phyloP scores from a whole-genome alignment of 2,329 filamentous ascomycete species.

The Cladophialophora yegresii region DNA sequence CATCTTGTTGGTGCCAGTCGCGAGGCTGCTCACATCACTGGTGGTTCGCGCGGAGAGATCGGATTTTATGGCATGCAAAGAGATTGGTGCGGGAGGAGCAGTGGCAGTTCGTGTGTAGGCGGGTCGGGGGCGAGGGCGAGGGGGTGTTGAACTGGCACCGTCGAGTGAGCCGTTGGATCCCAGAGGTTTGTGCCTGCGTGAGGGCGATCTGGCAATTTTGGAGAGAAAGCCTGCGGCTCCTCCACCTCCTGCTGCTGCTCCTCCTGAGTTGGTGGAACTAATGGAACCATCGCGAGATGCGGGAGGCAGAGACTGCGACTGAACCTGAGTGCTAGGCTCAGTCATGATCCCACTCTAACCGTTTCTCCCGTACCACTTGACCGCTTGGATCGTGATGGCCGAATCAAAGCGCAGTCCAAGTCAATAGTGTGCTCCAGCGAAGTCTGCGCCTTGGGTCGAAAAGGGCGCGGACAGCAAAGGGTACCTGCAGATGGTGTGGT shows the following conservation, averaged over 20 bases:
- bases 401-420: constrained; percentile 13
- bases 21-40: constrained; percentile 27
- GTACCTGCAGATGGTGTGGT: constrained; percentile 25
- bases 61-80: constrained; percentile 23
- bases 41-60: constrained; percentile 23
- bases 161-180: constrained; percentile 32
- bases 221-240: constrained; percentile 31
- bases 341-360: constrained; percentile 25
- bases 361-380: constrained; percentile 19
- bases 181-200: constrained; percentile 33
- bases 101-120: constrained; percentile 28
- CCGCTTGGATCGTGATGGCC: constrained; percentile 16
- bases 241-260: constrained; percentile 4
- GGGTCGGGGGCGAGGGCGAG: constrained; percentile 26
- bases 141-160: constrained; percentile 24
- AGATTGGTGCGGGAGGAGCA: constrained; percentile 24
- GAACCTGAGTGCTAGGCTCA: constrained; percentile 19
- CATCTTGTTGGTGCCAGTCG: constrained; percentile 23
- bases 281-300: constrained; percentile 26
- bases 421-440: constrained; percentile 19
- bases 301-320: constrained; percentile 11
- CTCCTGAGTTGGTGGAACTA: constrained; percentile 29
- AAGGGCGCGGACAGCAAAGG: constrained; percentile 13
- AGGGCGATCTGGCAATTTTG: constrained; percentile 36
- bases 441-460: constrained; percentile 26